Evolutionary conservation across 2,329 filamentous ascomycete genomes (phyloP).

Genomic region (Aspergillus ibericus): DNA sequence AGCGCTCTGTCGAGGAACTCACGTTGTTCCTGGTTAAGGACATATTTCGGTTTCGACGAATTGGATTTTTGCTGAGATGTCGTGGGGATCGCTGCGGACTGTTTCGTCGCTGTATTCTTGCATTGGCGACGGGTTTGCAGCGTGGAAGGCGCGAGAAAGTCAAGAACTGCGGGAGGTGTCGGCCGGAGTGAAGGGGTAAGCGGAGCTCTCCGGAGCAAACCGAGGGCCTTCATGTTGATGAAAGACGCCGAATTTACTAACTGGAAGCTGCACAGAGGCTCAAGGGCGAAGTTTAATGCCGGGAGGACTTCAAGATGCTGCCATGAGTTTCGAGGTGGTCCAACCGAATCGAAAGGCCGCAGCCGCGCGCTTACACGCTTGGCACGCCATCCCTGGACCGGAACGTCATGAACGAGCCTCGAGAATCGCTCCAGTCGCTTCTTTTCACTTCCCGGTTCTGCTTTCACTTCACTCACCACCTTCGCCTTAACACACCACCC

Average conservation of each 20-base stretch:
- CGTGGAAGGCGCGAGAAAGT: conserved; percentile 38
- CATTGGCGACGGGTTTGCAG: conserved; percentile 24
- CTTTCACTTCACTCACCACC: conserved; percentile 4
- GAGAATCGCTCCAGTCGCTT: conserved; percentile 15
- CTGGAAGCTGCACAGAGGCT: not conserved
- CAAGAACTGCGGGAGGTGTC: conserved; percentile 30
- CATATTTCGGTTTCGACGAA: conserved; percentile 45
- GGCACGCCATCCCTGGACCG: conserved; percentile 25
- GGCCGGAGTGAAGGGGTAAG: conserved; percentile 16
- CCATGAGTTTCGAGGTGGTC: conserved; percentile 15
- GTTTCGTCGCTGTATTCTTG: conserved; percentile 29
- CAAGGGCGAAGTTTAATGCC: not conserved
- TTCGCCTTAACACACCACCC: conserved; percentile 12
- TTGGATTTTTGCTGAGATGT: conserved; percentile 9
- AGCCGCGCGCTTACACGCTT: conserved; percentile 35
- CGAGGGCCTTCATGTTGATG: conserved; percentile 27
- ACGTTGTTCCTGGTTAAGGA: conserved; percentile 68
- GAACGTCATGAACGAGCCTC: conserved; percentile 32
- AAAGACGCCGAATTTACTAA: not conserved
- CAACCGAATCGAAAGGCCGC: conserved; percentile 15
- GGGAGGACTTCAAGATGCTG: not conserved
- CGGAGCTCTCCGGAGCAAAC: conserved; percentile 23
- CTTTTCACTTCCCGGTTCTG: conserved; percentile 19
- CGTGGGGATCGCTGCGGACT: conserved; percentile 28
- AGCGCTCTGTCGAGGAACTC: conserved; percentile 77